phyloP scores from a whole-genome alignment of 805 yeast species.

The Wickerhamomyces canadensis region DNA sequence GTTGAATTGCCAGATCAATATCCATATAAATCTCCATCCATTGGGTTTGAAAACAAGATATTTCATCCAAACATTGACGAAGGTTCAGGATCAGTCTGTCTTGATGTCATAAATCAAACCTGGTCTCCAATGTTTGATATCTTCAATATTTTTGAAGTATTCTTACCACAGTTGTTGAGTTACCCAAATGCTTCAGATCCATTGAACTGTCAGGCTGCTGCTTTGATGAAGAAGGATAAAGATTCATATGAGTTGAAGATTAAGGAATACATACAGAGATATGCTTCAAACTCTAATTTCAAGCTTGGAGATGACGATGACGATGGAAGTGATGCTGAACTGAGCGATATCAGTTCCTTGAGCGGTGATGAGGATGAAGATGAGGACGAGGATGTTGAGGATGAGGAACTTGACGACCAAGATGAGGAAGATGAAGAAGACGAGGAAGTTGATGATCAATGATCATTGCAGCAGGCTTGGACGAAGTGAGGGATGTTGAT shows the following conservation, averaged over 20 bases:
- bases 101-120: conserved; percentile 94
- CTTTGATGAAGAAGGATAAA: conserved; percentile 65
- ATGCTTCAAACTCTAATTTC: conserved; percentile 45
- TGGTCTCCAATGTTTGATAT: conserved; percentile 98
- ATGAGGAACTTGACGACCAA: conserved; percentile 15
- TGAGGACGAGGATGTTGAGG: conserved; percentile 20
- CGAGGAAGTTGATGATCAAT: conserved; percentile 37
- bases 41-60: conserved; percentile 86
- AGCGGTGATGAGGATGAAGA: conserved; percentile 19
- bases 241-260: conserved; percentile 64
- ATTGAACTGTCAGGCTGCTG: conserved; percentile 83
- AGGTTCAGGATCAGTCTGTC: conserved; percentile 83
- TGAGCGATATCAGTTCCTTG: conserved; percentile 22
- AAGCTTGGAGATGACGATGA: conserved; percentile 43
- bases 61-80: conserved; percentile 96
- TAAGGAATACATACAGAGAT: conserved; percentile 63
- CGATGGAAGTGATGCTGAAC: conserved; percentile 36
- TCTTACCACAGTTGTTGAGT: conserved; percentile 83
- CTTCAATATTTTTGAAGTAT: conserved; percentile 84
- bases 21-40: conserved; percentile 93
- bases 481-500: too few species aligned
- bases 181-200: conserved; percentile 97
- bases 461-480: too few species aligned
- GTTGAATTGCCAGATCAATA: conserved; percentile 94
- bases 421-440: conserved; percentile 17